These are phyloP conservation scores for Neocucurbitaria cava DNA, from an alignment of 2,329 filamentous ascomycete genomes.

Conservation along the genomic window DNA sequence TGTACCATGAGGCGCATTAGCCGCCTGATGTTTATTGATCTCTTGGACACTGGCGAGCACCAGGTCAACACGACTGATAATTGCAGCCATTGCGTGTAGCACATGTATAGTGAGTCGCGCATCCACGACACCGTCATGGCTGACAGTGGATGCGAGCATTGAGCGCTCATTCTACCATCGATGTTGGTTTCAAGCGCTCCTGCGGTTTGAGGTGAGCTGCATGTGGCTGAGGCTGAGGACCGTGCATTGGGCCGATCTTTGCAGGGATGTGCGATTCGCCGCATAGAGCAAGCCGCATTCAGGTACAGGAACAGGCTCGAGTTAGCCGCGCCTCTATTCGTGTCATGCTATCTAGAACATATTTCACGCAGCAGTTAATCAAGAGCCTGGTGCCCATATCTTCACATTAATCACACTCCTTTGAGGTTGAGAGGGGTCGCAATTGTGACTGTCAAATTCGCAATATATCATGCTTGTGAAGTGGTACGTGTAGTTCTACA, in stretches of 20 bases:
- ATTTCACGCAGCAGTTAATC: neutral
- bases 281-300: slow-evolving; percentile 11
- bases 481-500: neutral
- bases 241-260: slow-evolving; percentile 20
- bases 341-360: slow-evolving; percentile 1
- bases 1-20: slow-evolving; percentile 21
- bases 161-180: neutral
- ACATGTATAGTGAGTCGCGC: neutral
- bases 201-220: slow-evolving; percentile 13
- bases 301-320: slow-evolving; percentile 12
- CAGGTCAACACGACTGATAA: neutral
- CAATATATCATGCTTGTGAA: neutral
- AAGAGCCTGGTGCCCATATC: neutral
- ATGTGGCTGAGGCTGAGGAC: slow-evolving; percentile 20
- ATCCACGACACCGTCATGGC: no score
- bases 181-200: slow-evolving; percentile 16
- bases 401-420: no score
- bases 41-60: neutral
- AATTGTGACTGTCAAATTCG: neutral
- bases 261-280: slow-evolving; percentile 20
- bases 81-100: neutral
- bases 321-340: neutral
- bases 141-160: neutral
- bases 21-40: slow-evolving; percentile 23
- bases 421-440: neutral